Evolutionary conservation across 2,329 filamentous ascomycete species (phyloP).

Genomic region (Ceratocystis colombiana): DNA sequence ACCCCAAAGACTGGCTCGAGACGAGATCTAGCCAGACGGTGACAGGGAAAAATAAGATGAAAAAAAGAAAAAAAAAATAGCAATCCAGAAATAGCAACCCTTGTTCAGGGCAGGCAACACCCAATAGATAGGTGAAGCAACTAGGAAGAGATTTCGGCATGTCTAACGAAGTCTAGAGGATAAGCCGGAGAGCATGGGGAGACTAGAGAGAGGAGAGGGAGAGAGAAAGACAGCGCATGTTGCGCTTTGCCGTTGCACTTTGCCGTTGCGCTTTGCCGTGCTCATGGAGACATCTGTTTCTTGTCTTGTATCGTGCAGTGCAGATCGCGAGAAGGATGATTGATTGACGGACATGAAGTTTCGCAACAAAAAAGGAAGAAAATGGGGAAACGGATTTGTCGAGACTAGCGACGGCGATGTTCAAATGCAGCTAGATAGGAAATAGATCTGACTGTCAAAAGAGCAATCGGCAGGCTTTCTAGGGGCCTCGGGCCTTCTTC

Average conservation of each 20-base stretch:
- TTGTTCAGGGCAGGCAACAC: not conserved
- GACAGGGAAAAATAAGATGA: not conserved
- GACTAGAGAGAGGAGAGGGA: not conserved
- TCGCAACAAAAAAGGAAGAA: not conserved
- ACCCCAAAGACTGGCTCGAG: not conserved
- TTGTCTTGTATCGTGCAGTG: slow-evolving; percentile 10
- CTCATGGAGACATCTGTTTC: slow-evolving; percentile 6
- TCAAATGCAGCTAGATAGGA: not conserved
- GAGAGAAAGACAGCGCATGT: not conserved
- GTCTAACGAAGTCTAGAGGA: not conserved
- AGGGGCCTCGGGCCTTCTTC: slow-evolving; percentile 14
- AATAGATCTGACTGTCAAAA: slow-evolving; percentile 16
- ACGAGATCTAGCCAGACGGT: not conserved
- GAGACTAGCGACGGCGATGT: not conserved
- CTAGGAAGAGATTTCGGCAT: not conserved
- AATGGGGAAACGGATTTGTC: slow-evolving; percentile 11
- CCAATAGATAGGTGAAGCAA: not conserved
- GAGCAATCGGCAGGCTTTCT: slow-evolving; percentile 8
- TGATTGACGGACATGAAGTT: slow-evolving; percentile 9
- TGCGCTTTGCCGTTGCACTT: not conserved
- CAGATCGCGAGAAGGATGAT: slow-evolving; percentile 1
- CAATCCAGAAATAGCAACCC: not conserved
- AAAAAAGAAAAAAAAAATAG: not conserved
- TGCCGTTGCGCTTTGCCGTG: not conserved
- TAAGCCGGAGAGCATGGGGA: not conserved